These are phyloP conservation scores for Kurtzmaniella cleridarum DNA, from an alignment of 805 yeast species.

Conservation along the genomic window DNA sequence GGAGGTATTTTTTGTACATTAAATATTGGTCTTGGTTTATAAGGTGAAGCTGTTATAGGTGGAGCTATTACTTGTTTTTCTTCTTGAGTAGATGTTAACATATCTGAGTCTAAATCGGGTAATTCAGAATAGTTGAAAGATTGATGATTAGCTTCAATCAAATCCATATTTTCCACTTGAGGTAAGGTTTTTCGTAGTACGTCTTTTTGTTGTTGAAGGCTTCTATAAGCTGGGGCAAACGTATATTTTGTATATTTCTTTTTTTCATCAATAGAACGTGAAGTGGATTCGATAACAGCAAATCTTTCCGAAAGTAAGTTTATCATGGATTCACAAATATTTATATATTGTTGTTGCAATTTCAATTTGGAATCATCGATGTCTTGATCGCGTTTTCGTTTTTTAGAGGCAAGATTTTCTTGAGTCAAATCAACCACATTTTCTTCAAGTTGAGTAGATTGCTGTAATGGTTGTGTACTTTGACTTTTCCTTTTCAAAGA, in stretches of 20 bases:
- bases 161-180: not conserved
- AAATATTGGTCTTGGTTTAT: too few relatives aligned
- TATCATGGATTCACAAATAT: constrained; percentile 21
- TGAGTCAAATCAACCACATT: constrained; percentile 3
- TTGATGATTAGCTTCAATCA: not conserved
- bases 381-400: not conserved
- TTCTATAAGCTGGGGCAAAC: constrained; percentile 16
- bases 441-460: constrained; percentile 3
- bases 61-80: not conserved
- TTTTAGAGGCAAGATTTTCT: not conserved
- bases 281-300: constrained; percentile 29
- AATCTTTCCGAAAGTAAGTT: constrained; percentile 24
- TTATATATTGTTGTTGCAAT: constrained; percentile 18
- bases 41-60: too few relatives aligned
- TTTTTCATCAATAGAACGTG: constrained; percentile 34
- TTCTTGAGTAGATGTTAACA: constrained; percentile 5
- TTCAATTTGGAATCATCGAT: constrained; percentile 4
- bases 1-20: too few relatives aligned
- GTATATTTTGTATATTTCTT: constrained; percentile 17
- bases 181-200: not conserved
- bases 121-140: constrained; percentile 5
- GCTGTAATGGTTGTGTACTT: constrained; percentile 2
- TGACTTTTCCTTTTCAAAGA: not conserved
- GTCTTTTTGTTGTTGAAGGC: not conserved
- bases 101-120: constrained; percentile 7